Conservation (phyloP, 2,329 filamentous ascomycete genomes). For the Beauveria medogensis region DNA sequence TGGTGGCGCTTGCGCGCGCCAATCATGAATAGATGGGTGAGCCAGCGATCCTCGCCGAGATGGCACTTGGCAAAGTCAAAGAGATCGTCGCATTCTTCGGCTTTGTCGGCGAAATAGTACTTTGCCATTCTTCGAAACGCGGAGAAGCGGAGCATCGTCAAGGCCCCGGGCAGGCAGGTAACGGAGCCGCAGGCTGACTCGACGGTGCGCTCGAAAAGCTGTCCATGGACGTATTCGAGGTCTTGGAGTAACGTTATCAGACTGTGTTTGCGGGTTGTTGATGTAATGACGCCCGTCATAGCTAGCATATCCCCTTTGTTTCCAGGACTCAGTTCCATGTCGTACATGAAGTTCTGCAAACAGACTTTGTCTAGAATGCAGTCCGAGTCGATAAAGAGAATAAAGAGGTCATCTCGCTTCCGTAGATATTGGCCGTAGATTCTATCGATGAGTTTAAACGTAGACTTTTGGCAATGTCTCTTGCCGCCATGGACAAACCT, state of each 20-base stretch:
- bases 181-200: constrained; percentile 92
- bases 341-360: constrained; percentile 95
- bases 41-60: constrained; percentile 89
- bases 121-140: constrained; percentile 96
- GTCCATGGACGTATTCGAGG: constrained; percentile 96
- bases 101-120: constrained; percentile 96
- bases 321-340: constrained; percentile 94
- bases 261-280: constrained; percentile 80
- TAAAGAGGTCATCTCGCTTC: constrained; percentile 84
- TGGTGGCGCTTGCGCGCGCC: constrained; percentile 88
- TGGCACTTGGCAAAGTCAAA: constrained; percentile 97
- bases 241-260: constrained; percentile 90
- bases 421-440: constrained; percentile 83
- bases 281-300: constrained; percentile 96
- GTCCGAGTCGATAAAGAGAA: constrained; percentile 95
- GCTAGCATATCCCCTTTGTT: constrained; percentile 90
- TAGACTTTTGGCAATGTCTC: constrained; percentile 85
- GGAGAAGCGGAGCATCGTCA: constrained; percentile 92
- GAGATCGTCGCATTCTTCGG: constrained; percentile 87
- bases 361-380: constrained; percentile 88
- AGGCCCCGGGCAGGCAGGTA: constrained; percentile 87
- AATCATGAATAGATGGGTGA: constrained; percentile 98
- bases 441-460: constrained; percentile 87
- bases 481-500: constrained; percentile 92
- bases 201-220: constrained; percentile 90